Evolutionary conservation across 345 rosid species (phyloP).

Genomic region (Syzygium grande): DNA sequence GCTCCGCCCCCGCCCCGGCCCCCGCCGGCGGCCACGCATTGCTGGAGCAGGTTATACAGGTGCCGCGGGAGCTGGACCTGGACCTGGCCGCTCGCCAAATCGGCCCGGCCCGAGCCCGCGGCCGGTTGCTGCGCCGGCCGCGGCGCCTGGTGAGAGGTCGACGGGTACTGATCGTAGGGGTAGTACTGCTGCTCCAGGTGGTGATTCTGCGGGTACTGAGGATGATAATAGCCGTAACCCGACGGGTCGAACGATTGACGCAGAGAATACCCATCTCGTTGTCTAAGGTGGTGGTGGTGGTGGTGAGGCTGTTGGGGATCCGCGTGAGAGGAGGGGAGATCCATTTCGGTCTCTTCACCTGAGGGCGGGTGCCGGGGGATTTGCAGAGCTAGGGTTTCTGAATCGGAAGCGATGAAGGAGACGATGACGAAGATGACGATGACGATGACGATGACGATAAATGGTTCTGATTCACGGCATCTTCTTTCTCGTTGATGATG

Average conservation of each 20-base stretch:
- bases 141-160: background rate
- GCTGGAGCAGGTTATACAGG: background rate
- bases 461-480: background rate
- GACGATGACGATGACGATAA: background rate
- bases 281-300: background rate
- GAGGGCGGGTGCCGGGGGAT: background rate
- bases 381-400: background rate
- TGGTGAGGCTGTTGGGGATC: background rate
- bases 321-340: background rate
- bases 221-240: background rate
- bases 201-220: constrained; percentile 1
- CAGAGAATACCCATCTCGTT: background rate
- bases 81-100: background rate
- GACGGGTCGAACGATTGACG: background rate
- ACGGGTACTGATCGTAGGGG: constrained; percentile 1
- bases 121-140: background rate
- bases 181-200: background rate
- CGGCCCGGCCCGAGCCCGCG: background rate
- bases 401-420: background rate
- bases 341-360: background rate
- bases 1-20: background rate
- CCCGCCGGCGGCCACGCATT: background rate
- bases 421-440: background rate
- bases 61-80: background rate
- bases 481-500: background rate